Percentiles rank a stretch among this genome's conserved stretches.
Conservation (phyloP, 768 basidiomycete genomes). For the Podaxis sp. region DNA sequence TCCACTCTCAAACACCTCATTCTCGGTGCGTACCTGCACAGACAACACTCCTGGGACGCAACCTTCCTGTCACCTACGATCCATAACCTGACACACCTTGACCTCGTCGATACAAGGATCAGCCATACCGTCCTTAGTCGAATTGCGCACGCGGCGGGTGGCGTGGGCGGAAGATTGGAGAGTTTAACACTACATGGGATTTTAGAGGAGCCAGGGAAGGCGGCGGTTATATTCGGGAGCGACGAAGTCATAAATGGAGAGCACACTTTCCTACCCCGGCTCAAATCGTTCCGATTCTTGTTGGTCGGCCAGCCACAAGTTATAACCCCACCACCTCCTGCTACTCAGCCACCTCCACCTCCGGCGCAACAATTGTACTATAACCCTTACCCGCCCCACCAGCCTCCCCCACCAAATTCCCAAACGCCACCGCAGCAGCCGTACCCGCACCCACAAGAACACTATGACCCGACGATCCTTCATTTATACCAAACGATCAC, state of each 20-base stretch:
- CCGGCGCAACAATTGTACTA: slow-evolving; percentile 5
- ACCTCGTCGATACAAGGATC: slow-evolving; percentile 70
- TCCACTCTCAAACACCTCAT: slow-evolving; percentile 58
- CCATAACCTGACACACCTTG: slow-evolving; percentile 65
- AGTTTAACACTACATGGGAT: slow-evolving; percentile 67
- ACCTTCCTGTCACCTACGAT: slow-evolving; percentile 65
- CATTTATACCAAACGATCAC: slow-evolving; percentile 53
- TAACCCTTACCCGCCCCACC: neutral
- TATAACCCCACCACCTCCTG: neutral
- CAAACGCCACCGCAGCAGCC: neutral
- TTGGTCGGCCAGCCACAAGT: slow-evolving; percentile 49
- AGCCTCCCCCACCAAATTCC: neutral
- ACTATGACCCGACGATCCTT: slow-evolving; percentile 10
- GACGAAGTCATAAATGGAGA: slow-evolving; percentile 58
- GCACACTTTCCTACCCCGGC: slow-evolving; percentile 63
- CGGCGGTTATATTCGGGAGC: slow-evolving; percentile 58
- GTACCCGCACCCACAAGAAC: slow-evolving; percentile 12
- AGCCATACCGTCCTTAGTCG: slow-evolving; percentile 62
- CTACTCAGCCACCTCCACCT: slow-evolving; percentile 44
- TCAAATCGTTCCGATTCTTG: slow-evolving; percentile 63
- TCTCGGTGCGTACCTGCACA: slow-evolving; percentile 67
- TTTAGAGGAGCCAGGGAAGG: slow-evolving; percentile 57
- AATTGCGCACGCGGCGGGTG: slow-evolving; percentile 59
- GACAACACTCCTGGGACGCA: slow-evolving; percentile 66
- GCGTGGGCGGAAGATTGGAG: slow-evolving; percentile 32